These are phyloP conservation scores for Sporothrix dimorphospora DNA, from an alignment of 2,329 filamentous ascomycete species.

Conservation along the genomic window DNA sequence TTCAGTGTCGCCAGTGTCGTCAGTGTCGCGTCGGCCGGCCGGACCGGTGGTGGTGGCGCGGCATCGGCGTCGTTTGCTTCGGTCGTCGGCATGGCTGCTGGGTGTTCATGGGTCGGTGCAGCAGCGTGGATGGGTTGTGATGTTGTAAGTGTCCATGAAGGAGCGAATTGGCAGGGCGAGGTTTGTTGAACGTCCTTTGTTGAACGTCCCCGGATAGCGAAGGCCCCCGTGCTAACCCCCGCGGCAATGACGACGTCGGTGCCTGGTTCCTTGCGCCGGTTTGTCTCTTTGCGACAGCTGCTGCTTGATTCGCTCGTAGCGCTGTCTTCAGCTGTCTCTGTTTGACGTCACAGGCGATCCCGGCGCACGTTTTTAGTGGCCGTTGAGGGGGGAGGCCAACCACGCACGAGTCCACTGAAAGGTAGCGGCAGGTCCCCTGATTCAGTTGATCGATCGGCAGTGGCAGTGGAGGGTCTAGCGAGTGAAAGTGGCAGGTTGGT, in stretches of 20 bases:
- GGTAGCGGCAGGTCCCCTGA: background rate
- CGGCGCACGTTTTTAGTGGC: background rate
- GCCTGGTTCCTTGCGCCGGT: background rate
- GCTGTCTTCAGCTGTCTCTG: background rate
- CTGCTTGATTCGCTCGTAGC: background rate
- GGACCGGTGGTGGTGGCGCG: background rate
- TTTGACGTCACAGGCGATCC: slow-evolving; percentile 19
- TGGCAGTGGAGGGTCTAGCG: background rate
- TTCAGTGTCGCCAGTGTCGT: slow-evolving; percentile 29
- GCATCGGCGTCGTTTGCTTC: slow-evolving; percentile 3
- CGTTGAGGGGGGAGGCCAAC: background rate
- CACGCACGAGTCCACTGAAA: background rate
- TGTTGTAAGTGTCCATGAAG: background rate
- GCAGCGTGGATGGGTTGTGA: background rate
- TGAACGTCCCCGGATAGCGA: background rate
- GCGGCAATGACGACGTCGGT: slow-evolving; percentile 13
- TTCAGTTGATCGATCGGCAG: background rate
- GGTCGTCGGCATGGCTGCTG: background rate
- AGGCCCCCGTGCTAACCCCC: background rate
- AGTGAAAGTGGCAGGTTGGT: background rate
- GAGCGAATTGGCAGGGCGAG: background rate
- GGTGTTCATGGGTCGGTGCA: background rate
- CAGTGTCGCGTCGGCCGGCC: background rate
- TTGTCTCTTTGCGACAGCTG: background rate
- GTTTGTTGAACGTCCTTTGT: background rate